Conservation (phyloP, 768 basidiomycete genomes). For the Phanerochaete carnosa region DNA sequence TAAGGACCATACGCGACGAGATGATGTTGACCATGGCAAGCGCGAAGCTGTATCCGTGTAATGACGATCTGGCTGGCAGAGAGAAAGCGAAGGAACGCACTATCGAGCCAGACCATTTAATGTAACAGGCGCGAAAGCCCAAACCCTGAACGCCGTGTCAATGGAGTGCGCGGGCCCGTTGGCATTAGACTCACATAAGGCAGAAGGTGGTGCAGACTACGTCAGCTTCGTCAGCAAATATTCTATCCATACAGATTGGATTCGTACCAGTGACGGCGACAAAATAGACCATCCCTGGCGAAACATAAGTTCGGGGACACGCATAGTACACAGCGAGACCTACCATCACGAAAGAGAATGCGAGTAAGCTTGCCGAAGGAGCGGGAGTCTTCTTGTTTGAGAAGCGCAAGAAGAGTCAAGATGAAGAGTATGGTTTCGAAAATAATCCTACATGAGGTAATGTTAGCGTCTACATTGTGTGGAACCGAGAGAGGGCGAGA, state of each 20-base stretch:
- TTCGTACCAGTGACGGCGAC: slow-evolving; percentile 22
- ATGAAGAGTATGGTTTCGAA: slow-evolving; percentile 27
- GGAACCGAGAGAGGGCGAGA: neutral
- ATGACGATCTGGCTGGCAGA: neutral
- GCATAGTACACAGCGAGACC: neutral
- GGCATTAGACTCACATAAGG: slow-evolving; percentile 14
- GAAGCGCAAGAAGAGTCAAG: slow-evolving; percentile 21
- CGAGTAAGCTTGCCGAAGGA: slow-evolving; percentile 22
- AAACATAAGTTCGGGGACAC: neutral
- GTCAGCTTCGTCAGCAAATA: neutral
- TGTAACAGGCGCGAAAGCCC: slow-evolving; percentile 24
- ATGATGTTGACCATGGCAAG: slow-evolving; percentile 27
- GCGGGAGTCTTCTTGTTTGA: slow-evolving; percentile 17
- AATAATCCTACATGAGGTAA: slow-evolving; percentile 13
- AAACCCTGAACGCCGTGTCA: slow-evolving; percentile 13
- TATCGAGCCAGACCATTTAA: slow-evolving; percentile 26
- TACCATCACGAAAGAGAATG: slow-evolving; percentile 26
- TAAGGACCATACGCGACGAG: slow-evolving; percentile 24
- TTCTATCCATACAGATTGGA: too few species aligned
- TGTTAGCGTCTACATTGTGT: neutral
- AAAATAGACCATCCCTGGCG: slow-evolving; percentile 24
- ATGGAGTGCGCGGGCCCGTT: neutral
- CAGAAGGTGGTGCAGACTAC: slow-evolving; percentile 25
- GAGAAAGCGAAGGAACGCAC: slow-evolving; percentile 10
- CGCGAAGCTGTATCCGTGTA: slow-evolving; percentile 18